A percentile compares a stretch with the other conserved stretches of the same genome.
phyloP scores from a whole-genome alignment of 768 basidiomycete species.

The Mycena polygramma region DNA sequence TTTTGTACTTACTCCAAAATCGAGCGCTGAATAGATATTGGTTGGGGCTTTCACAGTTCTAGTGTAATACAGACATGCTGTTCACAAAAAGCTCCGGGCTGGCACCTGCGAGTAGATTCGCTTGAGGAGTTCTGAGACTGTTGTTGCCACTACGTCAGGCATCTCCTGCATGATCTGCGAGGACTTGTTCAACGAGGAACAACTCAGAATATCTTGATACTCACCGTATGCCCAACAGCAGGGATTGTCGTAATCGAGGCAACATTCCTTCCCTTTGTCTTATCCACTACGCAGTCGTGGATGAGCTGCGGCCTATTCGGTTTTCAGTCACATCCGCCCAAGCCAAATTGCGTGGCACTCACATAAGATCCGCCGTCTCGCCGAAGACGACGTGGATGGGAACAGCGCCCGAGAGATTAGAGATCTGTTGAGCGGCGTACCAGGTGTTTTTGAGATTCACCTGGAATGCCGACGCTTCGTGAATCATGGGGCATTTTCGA shows the following conservation, averaged over 20 bases:
- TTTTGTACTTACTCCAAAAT: too few relatives aligned
- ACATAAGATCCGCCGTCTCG: conserved; percentile 19
- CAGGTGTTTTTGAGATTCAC: conserved; percentile 11
- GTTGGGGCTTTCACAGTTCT: too few relatives aligned
- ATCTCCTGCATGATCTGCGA: conserved; percentile 13
- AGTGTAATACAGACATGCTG: background rate
- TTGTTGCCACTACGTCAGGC: conserved; percentile 14
- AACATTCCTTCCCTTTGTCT: background rate
- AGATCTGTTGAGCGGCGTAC: conserved; percentile 5
- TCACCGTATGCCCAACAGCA: conserved; percentile 17
- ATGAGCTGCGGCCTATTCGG: conserved; percentile 7
- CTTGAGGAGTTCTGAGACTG: background rate
- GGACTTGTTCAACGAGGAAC: background rate
- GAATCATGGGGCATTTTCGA: conserved; percentile 3
- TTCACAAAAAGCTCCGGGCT: conserved; percentile 11
- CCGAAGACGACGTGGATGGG: conserved; percentile 20
- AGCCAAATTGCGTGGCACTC: background rate
- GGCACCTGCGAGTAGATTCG: background rate
- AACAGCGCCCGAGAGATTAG: conserved; percentile 2
- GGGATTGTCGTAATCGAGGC: conserved; percentile 21
- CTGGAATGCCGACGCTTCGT: conserved; percentile 19
- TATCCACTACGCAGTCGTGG: conserved; percentile 14
- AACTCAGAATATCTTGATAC: background rate
- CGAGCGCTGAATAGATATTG: too few relatives aligned
- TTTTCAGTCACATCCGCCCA: too few relatives aligned